Conservation (phyloP, 1,284 basidiomycete genomes). For the Trametes sp. region DNA sequence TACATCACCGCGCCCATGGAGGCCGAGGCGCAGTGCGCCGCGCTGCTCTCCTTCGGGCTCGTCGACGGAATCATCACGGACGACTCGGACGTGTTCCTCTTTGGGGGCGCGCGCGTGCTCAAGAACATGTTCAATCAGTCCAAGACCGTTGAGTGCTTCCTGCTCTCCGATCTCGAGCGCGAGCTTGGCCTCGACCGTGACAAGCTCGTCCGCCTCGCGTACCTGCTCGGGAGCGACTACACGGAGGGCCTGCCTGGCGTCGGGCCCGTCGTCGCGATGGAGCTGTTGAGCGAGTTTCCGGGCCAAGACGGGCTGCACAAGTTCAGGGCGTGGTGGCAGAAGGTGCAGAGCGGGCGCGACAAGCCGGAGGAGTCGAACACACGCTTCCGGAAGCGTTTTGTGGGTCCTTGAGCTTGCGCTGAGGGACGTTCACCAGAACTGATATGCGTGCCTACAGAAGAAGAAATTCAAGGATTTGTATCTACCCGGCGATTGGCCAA, state of each 20-base stretch:
- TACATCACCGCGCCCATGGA: constrained; percentile 99
- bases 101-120: constrained; percentile 92
- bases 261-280: constrained; percentile 97
- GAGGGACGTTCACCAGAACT: neutral
- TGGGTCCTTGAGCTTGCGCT: constrained; percentile 50
- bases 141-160: constrained; percentile 97
- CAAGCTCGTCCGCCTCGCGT: constrained; percentile 89
- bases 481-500: constrained; percentile 90
- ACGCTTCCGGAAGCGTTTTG: constrained; percentile 86
- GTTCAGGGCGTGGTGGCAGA: constrained; percentile 96
- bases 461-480: constrained; percentile 89
- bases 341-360: constrained; percentile 93
- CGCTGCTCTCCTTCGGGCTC: constrained; percentile 84
- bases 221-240: constrained; percentile 97
- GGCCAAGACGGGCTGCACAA: constrained; percentile 83
- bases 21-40: constrained; percentile 98
- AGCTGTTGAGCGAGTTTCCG: constrained; percentile 90
- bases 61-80: constrained; percentile 99
- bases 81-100: constrained; percentile 98
- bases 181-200: constrained; percentile 91
- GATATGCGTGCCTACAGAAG: constrained; percentile 61
- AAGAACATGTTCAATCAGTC: constrained; percentile 99
- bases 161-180: constrained; percentile 83
- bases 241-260: constrained; percentile 95
- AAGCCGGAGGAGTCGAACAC: constrained; percentile 72